Percentiles rank a stretch among this genome's conserved stretches.
These are phyloP conservation scores for Podospora pseudocomata DNA, from an alignment of 495 filamentous ascomycete genomes.

Conservation along the genomic window DNA sequence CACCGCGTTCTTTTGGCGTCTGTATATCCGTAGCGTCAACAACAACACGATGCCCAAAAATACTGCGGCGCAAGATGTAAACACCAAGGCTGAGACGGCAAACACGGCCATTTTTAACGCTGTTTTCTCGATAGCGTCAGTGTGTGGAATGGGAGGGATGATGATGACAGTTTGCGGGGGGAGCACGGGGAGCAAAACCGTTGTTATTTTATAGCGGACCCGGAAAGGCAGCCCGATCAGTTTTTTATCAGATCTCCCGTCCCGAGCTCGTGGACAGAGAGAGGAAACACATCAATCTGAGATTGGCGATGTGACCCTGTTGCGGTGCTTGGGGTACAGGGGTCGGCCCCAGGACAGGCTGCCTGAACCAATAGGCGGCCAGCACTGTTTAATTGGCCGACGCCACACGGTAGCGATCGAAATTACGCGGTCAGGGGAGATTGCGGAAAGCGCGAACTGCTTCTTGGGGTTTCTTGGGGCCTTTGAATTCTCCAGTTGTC, in stretches of 20 bases:
- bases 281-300: conserved; percentile 4
- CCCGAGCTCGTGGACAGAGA: neutral
- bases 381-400: conserved; percentile 18
- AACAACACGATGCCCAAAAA: too few relatives aligned
- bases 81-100: neutral
- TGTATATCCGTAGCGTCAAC: neutral
- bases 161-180: neutral
- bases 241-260: neutral
- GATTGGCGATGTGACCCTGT: conserved; percentile 5
- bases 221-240: neutral
- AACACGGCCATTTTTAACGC: neutral
- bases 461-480: neutral
- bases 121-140: neutral
- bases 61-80: neutral
- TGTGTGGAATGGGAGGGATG: neutral
- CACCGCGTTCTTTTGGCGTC: neutral
- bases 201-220: neutral
- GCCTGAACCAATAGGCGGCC: conserved; percentile 24
- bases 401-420: conserved; percentile 29
- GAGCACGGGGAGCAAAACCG: too few relatives aligned
- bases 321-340: neutral
- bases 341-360: conserved; percentile 19
- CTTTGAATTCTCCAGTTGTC: neutral
- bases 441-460: conserved; percentile 9
- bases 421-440: conserved; percentile 24